Percentiles rank a stretch among this genome's conserved stretches.
phyloP scores from a whole-genome alignment of 192 early-diverging fungal species.

The Linderina pennispora region DNA sequence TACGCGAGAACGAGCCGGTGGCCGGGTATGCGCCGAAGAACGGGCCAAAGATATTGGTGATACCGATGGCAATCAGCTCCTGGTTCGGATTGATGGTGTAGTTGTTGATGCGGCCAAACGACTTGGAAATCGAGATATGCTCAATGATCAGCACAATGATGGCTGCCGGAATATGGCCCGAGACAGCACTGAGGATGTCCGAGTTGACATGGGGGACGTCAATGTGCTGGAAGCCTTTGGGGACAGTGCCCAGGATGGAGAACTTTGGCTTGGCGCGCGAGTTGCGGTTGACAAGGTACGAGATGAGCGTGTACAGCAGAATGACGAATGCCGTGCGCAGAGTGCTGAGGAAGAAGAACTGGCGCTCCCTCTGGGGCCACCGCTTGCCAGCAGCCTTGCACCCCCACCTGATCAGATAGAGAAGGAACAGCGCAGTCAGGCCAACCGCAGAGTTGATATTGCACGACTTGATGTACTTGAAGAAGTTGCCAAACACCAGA shows the following conservation, averaged over 20 bases:
- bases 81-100: conserved; percentile 70
- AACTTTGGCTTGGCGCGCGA: too few relatives aligned
- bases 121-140: conserved; percentile 70
- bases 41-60: conserved; percentile 63
- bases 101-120: conserved; percentile 65
- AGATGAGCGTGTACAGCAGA: too few relatives aligned
- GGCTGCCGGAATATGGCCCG: conserved; percentile 45
- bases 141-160: conserved; percentile 65
- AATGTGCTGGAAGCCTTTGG: conserved; percentile 54
- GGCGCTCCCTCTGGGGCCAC: too few relatives aligned
- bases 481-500: neutral
- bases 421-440: neutral
- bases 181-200: conserved; percentile 28
- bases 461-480: neutral
- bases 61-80: conserved; percentile 71
- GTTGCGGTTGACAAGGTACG: too few relatives aligned
- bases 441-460: neutral
- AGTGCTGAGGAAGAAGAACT: too few relatives aligned
- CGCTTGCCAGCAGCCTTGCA: too few relatives aligned
- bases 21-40: conserved; percentile 72
- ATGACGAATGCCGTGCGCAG: too few relatives aligned
- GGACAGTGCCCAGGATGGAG: too few relatives aligned
- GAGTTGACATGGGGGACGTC: conserved; percentile 35
- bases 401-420: too few relatives aligned
- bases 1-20: conserved; percentile 83